Conservation (phyloP, 2,329 filamentous ascomycete genomes). For the Apiospora sp. region DNA sequence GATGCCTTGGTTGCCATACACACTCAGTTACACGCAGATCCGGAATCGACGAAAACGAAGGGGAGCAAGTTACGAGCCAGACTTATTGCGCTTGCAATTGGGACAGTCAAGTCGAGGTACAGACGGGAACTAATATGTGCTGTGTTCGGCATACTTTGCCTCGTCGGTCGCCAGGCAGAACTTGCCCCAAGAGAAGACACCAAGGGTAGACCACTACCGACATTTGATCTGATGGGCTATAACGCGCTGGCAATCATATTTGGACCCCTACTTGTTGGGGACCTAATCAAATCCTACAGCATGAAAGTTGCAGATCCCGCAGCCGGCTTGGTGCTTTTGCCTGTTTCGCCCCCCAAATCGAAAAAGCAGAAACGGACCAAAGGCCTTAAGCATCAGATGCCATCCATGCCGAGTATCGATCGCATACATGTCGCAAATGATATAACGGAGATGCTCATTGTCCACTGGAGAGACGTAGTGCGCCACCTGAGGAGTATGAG, state of each 20-base stretch:
- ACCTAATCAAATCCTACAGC: conserved; percentile 60
- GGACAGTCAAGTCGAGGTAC: conserved; percentile 65
- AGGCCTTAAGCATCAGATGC: conserved; percentile 31
- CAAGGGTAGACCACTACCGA: conserved; percentile 59
- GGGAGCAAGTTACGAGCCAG: conserved; percentile 66
- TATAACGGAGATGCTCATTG: conserved; percentile 71
- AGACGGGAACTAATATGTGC: conserved; percentile 71
- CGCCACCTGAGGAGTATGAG: conserved; percentile 63
- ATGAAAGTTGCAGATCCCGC: conserved; percentile 54
- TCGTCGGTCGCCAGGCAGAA: conserved; percentile 67
- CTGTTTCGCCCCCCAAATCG: conserved; percentile 52
- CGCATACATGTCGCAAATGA: conserved; percentile 65
- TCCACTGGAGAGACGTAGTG: conserved; percentile 70
- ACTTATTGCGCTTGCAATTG: conserved; percentile 70
- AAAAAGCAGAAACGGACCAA: conserved; percentile 47
- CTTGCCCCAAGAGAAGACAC: conserved; percentile 59
- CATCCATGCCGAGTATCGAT: conserved; percentile 51
- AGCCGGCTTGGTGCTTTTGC: conserved; percentile 52
- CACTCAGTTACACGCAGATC: conserved; percentile 59
- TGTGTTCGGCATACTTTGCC: conserved; percentile 70
- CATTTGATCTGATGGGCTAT: conserved; percentile 70
- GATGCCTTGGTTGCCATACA: conserved; percentile 69
- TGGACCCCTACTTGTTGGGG: conserved; percentile 68
- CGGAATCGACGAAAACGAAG: conserved; percentile 61
- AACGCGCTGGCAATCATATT: conserved; percentile 69